Percentiles rank a stretch among this genome's conserved stretches.
Conservation (phyloP, 805 yeast genomes). For the Nakazawaea wyomingensis region DNA sequence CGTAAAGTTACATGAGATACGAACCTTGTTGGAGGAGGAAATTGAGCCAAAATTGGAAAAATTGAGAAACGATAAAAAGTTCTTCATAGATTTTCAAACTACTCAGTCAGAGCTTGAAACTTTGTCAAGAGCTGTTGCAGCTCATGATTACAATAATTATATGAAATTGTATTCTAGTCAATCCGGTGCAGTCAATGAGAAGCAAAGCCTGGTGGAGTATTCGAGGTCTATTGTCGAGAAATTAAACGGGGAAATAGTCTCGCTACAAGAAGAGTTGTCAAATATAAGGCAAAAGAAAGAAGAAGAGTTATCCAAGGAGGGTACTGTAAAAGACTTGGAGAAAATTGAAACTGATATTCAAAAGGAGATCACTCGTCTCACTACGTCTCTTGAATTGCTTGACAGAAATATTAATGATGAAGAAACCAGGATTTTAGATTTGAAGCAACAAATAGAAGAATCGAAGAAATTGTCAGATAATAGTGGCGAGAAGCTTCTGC, state of each 20-base stretch:
- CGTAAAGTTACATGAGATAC: conserved; percentile 72
- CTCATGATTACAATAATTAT: conserved; percentile 58
- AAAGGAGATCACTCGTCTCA: conserved; percentile 62
- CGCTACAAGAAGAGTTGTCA: conserved; percentile 56
- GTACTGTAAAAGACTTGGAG: conserved; percentile 56
- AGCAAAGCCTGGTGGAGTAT: conserved; percentile 33
- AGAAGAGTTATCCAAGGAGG: conserved; percentile 55
- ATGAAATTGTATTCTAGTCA: conserved; percentile 37
- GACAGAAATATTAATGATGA: conserved; percentile 56
- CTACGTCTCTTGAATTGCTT: conserved; percentile 57
- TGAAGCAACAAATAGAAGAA: conserved; percentile 29
- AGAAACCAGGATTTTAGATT: conserved; percentile 26
- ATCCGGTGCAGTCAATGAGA: conserved; percentile 35
- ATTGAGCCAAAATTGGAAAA: conserved; percentile 88
- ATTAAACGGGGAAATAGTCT: conserved; percentile 48
- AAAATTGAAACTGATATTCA: conserved; percentile 46
- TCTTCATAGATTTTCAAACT: conserved; percentile 81
- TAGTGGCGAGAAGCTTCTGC: conserved; percentile 32
- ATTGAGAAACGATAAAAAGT: conserved; percentile 73
- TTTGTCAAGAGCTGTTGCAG: conserved; percentile 64
- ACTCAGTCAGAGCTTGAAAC: conserved; percentile 77
- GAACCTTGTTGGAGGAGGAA: conserved; percentile 70
- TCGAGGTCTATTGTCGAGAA: conserved; percentile 40
- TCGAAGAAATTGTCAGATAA: conserved; percentile 29
- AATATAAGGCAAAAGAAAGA: conserved; percentile 48